Evolutionary conservation across 352 stramenopile genomes (phyloP).

Genomic region (Phytophthora capsici): DNA sequence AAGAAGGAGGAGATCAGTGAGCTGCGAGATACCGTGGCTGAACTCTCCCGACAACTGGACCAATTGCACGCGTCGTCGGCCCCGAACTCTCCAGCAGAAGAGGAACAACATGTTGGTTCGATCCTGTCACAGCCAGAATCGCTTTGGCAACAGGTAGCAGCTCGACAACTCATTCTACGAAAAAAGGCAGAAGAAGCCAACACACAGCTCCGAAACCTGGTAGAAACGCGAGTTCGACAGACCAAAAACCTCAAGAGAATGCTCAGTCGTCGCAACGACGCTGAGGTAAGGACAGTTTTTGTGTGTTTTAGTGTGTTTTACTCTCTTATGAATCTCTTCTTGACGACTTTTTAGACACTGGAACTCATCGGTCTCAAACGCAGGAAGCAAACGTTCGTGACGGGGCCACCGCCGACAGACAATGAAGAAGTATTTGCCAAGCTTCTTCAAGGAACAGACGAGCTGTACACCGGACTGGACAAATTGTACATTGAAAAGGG

Average conservation of each 20-base stretch:
- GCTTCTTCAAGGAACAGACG: constrained; percentile 29
- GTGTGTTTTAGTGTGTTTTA: background rate
- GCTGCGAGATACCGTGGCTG: constrained; percentile 26
- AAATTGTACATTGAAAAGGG: constrained; percentile 24
- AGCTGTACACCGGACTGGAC: constrained; percentile 28
- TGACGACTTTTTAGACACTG: constrained; percentile 15
- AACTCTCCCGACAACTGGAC: constrained; percentile 34
- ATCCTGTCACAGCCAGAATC: constrained; percentile 23
- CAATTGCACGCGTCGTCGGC: constrained; percentile 21
- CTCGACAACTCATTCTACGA: constrained; percentile 25
- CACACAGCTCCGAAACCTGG: constrained; percentile 6
- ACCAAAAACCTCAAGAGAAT: constrained; percentile 49
- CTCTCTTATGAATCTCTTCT: background rate
- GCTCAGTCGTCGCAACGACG: constrained; percentile 33
- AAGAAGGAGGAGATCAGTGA: constrained; percentile 42
- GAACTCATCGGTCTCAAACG: constrained; percentile 33
- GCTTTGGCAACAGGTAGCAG: constrained; percentile 34
- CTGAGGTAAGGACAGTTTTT: constrained; percentile 16
- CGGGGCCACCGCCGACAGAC: constrained; percentile 14
- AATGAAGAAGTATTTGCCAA: constrained; percentile 30
- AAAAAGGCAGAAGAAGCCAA: constrained; percentile 31
- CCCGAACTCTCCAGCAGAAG: constrained; percentile 16
- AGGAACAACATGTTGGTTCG: constrained; percentile 10
- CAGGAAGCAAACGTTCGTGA: constrained; percentile 18
- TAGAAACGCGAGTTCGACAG: constrained; percentile 28